These are phyloP conservation scores for Penicillium parvum DNA, from an alignment of 495 filamentous ascomycete species.

Conservation along the genomic window DNA sequence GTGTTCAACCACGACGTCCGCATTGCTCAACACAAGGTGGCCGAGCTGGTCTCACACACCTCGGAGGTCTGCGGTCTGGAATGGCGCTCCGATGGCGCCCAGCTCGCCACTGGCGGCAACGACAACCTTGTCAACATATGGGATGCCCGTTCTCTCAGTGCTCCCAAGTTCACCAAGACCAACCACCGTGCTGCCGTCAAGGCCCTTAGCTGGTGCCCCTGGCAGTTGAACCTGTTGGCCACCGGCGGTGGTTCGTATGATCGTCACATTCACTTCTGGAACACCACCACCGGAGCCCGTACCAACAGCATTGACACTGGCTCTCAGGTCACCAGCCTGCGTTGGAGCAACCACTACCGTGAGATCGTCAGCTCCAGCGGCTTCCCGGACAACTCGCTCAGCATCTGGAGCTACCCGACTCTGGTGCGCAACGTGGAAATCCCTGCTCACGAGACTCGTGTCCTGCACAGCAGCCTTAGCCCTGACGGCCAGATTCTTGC, in stretches of 20 bases:
- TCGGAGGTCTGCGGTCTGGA: constrained; percentile 97
- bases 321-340: constrained; percentile 89
- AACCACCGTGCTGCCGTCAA: constrained; percentile 99
- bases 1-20: constrained; percentile 99
- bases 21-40: constrained; percentile 94
- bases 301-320: constrained; percentile 99
- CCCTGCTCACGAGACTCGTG: constrained; percentile 95
- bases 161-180: constrained; percentile 98
- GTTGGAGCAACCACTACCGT: constrained; percentile 94
- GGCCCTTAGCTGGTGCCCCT: constrained; percentile 97
- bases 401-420: constrained; percentile 97
- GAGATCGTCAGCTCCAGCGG: constrained; percentile 97
- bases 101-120: constrained; percentile 95
- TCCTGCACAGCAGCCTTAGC: constrained; percentile 90
- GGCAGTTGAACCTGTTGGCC: constrained; percentile 94
- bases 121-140: constrained; percentile 99
- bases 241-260: constrained; percentile 96
- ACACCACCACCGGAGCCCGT: constrained; percentile 91
- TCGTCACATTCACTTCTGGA: constrained; percentile 99
- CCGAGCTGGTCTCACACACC: constrained; percentile 92
- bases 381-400: constrained; percentile 97
- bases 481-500: constrained; percentile 97
- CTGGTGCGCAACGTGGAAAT: constrained; percentile 97
- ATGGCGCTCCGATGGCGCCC: constrained; percentile 92
- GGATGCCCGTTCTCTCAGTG: constrained; percentile 87